Evolutionary conservation across 148 eudicot species (phyloP).

Genomic region (Vaccinium macrocarpon): DNA sequence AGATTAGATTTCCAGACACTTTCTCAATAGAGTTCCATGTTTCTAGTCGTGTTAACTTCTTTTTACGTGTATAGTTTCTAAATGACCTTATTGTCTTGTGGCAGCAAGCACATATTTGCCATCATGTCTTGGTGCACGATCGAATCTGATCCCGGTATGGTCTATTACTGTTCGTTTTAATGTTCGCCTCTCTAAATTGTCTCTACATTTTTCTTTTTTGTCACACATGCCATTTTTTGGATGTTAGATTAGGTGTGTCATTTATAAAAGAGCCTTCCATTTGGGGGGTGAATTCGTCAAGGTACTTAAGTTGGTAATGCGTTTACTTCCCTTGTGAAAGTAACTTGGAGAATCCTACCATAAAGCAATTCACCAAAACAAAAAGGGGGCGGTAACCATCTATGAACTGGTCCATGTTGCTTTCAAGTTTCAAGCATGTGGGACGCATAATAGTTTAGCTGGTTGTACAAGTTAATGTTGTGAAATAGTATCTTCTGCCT

Average conservation of each 20-base stretch:
- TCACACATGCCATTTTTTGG: neutral
- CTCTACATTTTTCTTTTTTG: neutral
- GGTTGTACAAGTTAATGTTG: neutral
- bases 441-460: neutral
- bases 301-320: neutral
- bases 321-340: neutral
- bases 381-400: neutral
- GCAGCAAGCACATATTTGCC: slow-evolving; percentile 27
- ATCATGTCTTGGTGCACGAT: slow-evolving; percentile 99
- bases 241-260: neutral
- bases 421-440: neutral
- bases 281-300: neutral
- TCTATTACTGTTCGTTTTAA: slow-evolving; percentile 7
- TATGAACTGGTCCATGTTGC: neutral
- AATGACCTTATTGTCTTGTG: slow-evolving; percentile 13
- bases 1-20: neutral
- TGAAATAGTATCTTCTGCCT: neutral
- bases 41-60: too few relatives aligned
- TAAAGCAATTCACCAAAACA: neutral
- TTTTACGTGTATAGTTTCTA: neutral
- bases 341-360: neutral
- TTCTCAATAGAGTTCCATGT: neutral
- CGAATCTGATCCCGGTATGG: slow-evolving; percentile 97
- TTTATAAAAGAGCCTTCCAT: neutral
- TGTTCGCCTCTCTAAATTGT: neutral